phyloP scores from a whole-genome alignment of 1,284 basidiomycete genomes.

The Cryptococcus depauperatus region DNA sequence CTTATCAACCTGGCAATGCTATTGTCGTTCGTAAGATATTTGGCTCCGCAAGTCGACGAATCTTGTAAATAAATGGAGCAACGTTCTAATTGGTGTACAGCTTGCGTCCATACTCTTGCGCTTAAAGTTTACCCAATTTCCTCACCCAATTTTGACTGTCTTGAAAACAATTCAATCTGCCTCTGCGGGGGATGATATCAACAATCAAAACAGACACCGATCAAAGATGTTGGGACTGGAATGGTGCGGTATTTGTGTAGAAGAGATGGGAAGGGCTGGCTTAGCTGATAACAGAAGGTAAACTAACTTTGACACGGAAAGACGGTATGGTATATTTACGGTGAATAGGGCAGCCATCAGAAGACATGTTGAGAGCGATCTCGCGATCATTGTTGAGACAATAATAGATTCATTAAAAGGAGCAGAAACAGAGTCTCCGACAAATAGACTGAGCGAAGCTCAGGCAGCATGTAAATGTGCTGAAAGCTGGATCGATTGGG shows the following conservation, averaged over 20 bases:
- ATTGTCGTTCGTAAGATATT: constrained; percentile 76
- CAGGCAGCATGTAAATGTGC: constrained; percentile 66
- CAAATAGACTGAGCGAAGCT: constrained; percentile 50
- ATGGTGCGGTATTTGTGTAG: constrained; percentile 72
- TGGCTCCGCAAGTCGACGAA: constrained; percentile 57
- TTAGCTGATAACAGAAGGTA: constrained; percentile 66
- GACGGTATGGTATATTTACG: constrained; percentile 2
- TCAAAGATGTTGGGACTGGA: constrained; percentile 55
- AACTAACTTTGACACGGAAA: constrained; percentile 30
- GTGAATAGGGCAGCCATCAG: constrained; percentile 26
- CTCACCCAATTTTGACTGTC: constrained; percentile 33
- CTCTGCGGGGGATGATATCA: constrained; percentile 9
- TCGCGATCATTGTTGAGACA: constrained; percentile 60
- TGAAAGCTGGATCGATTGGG: constrained; percentile 65
- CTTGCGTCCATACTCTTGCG: constrained; percentile 37
- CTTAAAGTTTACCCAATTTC: constrained; percentile 35
- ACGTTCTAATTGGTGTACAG: constrained; percentile 13
- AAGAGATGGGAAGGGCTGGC: constrained; percentile 67
- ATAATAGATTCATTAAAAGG: constrained; percentile 52
- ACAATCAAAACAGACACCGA: constrained; percentile 23
- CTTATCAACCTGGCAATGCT: constrained; percentile 33
- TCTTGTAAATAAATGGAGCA: neutral
- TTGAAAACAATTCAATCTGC: constrained; percentile 31
- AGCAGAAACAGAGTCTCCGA: constrained; percentile 12
- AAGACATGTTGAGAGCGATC: constrained; percentile 48